Evolutionary conservation across 108 stramenopile species (phyloP), one percentile per base, ranked within the genome.

Genomic region (Craspedostauros australis): DNA sequence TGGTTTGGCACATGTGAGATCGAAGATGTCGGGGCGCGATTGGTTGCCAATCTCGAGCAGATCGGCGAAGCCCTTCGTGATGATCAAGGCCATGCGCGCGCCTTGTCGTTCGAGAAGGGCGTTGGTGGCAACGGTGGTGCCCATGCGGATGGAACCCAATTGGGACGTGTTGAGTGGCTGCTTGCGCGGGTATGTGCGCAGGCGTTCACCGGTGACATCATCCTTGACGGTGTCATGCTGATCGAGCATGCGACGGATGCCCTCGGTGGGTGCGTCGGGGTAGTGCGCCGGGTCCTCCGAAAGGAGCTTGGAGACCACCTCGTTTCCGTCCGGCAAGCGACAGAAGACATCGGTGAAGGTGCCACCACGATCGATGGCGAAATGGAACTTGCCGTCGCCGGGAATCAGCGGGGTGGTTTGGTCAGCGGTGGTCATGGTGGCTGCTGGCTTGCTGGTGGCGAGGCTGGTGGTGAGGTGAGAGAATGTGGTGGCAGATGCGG

Each of bases 121-220:
- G 58, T 98, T 98, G 41, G 98, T 98, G 0, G 98, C 96, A 23
- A 98, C 96, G 20, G 95, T 94, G 6, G 98, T 99, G n/a, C 74
- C 74, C 74, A 76, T 76, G 19, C 96, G 89, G 61, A 99, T 97
- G 48, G 65, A 77, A 19, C 82, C 93, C 59, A 99, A 96, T 25
- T 72, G 48, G 0, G 62, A 44, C 5, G 94, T 91, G 29, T 64
- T 65, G 5, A 97, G 64, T 2, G 75, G 79, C 12, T 22, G 15
- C 18, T 68, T 77, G 11, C 95, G 86, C 2, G 90, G 70, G 62
- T 93, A 85, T 3, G 41, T 18, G 20, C n/a, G 20, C n/a, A n/a
- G n/a, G n/a, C n/a, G n/a, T n/a, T n/a, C n/a, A n/a, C n/a, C n/a
- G n/a, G 60, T 45, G 34, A 72, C 50, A 7, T 49, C 60, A 42